Conservation (phyloP, 306 rosid species). For the Casuarina equisetifolia region DNA sequence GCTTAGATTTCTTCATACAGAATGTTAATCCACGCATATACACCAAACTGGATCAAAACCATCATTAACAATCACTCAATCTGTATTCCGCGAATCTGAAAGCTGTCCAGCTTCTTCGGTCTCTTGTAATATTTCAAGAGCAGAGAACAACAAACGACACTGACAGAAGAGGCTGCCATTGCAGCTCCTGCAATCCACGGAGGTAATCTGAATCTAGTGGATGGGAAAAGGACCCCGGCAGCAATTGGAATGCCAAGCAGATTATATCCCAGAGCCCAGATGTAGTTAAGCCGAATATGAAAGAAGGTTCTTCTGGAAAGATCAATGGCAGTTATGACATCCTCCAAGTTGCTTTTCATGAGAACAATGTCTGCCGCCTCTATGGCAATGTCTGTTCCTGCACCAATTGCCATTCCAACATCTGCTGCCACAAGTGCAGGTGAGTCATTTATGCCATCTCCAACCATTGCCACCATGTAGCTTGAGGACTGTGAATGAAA, state of each 20-base stretch:
- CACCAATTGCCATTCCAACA: constrained; percentile 89
- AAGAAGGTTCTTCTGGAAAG: constrained; percentile 67
- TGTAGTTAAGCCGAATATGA: constrained; percentile 67
- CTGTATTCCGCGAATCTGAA: not conserved
- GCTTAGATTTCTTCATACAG: not conserved
- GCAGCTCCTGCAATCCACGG: constrained; percentile 97
- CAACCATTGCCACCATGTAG: constrained; percentile 74
- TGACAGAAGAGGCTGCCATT: constrained; percentile 90
- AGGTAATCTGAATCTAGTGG: constrained; percentile 56
- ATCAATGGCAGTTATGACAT: constrained; percentile 72
- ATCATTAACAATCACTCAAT: not conserved
- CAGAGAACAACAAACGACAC: constrained; percentile 79
- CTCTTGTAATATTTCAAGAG: constrained; percentile 38
- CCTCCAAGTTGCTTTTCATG: constrained; percentile 78
- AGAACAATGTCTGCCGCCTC: constrained; percentile 93
- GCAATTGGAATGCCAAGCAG: constrained; percentile 80
- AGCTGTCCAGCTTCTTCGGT: not conserved
- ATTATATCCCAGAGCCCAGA: constrained; percentile 82
- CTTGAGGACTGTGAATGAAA: constrained; percentile 41
- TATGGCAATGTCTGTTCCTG: constrained; percentile 85
- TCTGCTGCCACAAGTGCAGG: constrained; percentile 83
- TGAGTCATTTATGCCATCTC: constrained; percentile 88
- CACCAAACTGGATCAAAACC: no score
- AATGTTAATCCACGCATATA: no score
- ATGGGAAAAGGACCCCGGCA: constrained; percentile 61